Evolutionary conservation across 2,329 filamentous ascomycete genomes (phyloP), one percentile per base, ranked within the genome.

Genomic region (Microthyrium microscopicum): DNA sequence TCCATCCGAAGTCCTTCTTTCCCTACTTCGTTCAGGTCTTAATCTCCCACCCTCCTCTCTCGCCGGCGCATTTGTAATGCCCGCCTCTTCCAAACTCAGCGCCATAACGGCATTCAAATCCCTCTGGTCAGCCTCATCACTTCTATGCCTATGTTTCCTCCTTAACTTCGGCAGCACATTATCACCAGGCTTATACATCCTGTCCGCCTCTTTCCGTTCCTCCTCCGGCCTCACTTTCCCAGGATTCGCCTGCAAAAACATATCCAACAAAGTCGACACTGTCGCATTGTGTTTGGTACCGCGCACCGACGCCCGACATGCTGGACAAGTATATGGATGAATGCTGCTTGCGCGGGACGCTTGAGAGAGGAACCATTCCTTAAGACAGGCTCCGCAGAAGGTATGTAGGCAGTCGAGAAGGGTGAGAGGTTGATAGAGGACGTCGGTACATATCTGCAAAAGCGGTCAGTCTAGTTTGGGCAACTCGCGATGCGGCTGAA

Each of bases 361-460:
- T 53, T 93, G 83, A 55, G 74, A 89, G 41, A 65, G 62, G 52
- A 95, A 98, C 89, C 89, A 98, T 61, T 92, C 83, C 55, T 92
- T 93, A 38, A 95, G 56, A 51, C 89, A 98, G 25, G 81, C 79
- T 42, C 85, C 89, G 61, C 89, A 98, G 56, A 91, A 98, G 29
- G 87, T 94, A 58, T 93, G 84, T 28, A 93, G 70, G 52, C 84
- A 93, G 61, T 93, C 82, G 54, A 93, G 79, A 31, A 92, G 73
- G 19, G 84, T 92, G 42, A 92, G 68, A 21, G 85, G 84, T 54
- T 91, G 81, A 58, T 83, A 91, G 41, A 93, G 73, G 42, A 93
- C 70, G 55, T 95, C 89, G 46, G 87, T 92, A 64, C 89, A 98
- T 49, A 98, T 98, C 85, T 94, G 38, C 25, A 44, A 33, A 37